Percentiles rank a stretch among this genome's conserved stretches.
These are phyloP conservation scores for Trichomonas gallinae DNA, from an alignment of 208 protist genomes.

Conservation along the genomic window DNA sequence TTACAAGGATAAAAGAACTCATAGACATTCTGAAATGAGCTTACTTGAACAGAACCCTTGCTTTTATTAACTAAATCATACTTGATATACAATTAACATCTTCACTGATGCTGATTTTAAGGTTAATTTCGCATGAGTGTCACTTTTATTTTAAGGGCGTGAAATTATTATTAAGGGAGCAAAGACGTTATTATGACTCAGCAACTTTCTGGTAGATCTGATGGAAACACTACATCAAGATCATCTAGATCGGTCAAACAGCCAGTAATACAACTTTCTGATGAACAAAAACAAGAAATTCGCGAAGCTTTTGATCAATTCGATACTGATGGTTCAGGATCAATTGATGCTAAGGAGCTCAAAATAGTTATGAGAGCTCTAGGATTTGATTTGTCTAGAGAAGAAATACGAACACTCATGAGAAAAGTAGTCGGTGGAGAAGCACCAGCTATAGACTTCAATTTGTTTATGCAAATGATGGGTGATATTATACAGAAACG, in stretches of 20 bases:
- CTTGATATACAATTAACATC: too few species aligned
- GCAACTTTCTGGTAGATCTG: neutral
- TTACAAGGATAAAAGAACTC: too few species aligned
- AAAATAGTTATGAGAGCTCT: conserved; percentile 97
- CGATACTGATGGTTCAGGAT: conserved; percentile 55
- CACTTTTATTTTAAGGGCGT: too few species aligned
- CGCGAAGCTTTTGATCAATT: conserved; percentile 97
- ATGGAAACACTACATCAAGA: neutral
- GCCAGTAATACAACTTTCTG: conserved; percentile 62
- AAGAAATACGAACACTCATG: conserved; percentile 58
- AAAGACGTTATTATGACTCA: neutral
- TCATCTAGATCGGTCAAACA: neutral
- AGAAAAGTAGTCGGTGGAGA: conserved; percentile 57
- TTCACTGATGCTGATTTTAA: too few species aligned
- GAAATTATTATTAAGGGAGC: too few species aligned
- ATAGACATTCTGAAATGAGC: too few species aligned
- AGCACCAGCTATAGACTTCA: conserved; percentile 59
- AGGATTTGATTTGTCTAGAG: conserved; percentile 90
- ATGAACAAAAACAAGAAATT: conserved; percentile 95
- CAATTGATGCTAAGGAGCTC: conserved; percentile 91
- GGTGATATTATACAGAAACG: conserved; percentile 63
- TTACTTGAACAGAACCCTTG: too few species aligned
- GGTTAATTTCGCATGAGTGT: too few species aligned
- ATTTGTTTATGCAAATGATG: conserved; percentile 64
- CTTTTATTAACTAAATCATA: too few species aligned